Base-by-base conservation (phyloP, 1,284 basidiomycete genomes). In the Trametes versicolor region DNA sequence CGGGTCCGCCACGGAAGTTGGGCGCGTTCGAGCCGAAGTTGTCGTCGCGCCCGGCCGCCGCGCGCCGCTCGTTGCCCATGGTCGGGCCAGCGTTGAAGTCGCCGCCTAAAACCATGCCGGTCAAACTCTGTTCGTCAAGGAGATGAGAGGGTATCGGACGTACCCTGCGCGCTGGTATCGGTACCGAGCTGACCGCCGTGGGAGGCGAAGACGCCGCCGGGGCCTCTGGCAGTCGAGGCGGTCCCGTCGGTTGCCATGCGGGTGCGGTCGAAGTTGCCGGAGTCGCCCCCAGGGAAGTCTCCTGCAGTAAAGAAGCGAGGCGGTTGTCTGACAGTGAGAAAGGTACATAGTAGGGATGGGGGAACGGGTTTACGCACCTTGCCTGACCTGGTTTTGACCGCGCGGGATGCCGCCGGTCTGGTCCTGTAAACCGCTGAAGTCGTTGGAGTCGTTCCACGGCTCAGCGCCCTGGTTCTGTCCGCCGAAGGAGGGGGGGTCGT, bases 171-270 rank as follows among this genome's bases (percentile, higher is more conserved):
- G 29, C n/a, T 36, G 13, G 48, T 21, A 32, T 51, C 37, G 23
- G 39, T 39, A 25, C 50, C 62, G 50, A 58, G 43, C 43, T 58
- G 62, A 13, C 54, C 60, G 4, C 55, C 62, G 29, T 54, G 60
- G 0, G 47, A 27, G 45, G 53, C 47, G 54, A 50, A 62, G 54
- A 56, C 25, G 25, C 43, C 60, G 1, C 32, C 48, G 27, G 48
- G 48, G 29, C 48, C 48, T 50, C 48, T 50, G 27, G 29, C 48
- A 25, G 45, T 48, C 2, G 7, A 4, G 1, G 45, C 45, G 21
- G 45, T 48, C 8, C 45, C 45, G 50, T 47, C 39, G 45, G 45
- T 2, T 4, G 29, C 27, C 48, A 50, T 50, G 45, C 45, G 21
- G 45, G 23, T 48, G 45, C 45, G 45, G 21, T 48, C 45, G 34